Evolutionary conservation across 805 yeast genomes (phyloP).

Genomic region (Sugiyamaella chiloensis): DNA sequence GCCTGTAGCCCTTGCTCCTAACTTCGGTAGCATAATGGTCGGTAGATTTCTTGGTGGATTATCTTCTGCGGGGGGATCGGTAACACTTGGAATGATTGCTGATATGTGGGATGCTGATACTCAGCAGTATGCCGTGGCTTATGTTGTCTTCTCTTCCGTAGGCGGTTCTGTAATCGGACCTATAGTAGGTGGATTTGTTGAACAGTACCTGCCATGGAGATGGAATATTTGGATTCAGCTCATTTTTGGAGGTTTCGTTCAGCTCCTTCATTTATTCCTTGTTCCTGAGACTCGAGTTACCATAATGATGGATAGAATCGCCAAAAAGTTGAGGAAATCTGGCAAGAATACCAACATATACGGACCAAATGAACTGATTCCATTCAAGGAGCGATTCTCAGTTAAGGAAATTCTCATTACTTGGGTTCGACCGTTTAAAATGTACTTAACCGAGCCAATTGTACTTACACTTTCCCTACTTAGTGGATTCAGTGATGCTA

Average conservation of each 20-base stretch:
- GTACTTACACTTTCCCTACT: slow-evolving; percentile 39
- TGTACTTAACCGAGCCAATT: slow-evolving; percentile 40
- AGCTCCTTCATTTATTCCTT: slow-evolving; percentile 35
- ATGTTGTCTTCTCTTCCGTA: slow-evolving; percentile 52
- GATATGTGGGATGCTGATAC: slow-evolving; percentile 44
- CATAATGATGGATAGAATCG: slow-evolving; percentile 38
- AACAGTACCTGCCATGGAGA: slow-evolving; percentile 61
- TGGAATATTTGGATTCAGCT: slow-evolving; percentile 44
- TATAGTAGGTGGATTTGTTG: slow-evolving; percentile 51
- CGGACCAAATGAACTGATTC: slow-evolving; percentile 25
- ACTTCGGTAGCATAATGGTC: slow-evolving; percentile 38
- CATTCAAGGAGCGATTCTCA: slow-evolving; percentile 21
- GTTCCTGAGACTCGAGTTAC: slow-evolving; percentile 39
- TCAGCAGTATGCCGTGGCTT: slow-evolving; percentile 47
- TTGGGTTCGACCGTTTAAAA: slow-evolving; percentile 41
- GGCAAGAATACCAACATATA: slow-evolving; percentile 37
- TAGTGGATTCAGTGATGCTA: slow-evolving; percentile 42
- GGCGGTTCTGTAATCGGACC: slow-evolving; percentile 54
- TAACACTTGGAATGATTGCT: slow-evolving; percentile 52
- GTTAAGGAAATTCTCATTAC: slow-evolving; percentile 31
- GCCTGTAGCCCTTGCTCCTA: slow-evolving; percentile 42
- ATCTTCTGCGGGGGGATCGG: slow-evolving; percentile 52
- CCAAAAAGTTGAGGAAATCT: slow-evolving; percentile 35
- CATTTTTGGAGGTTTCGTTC: slow-evolving; percentile 36
- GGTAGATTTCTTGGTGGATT: slow-evolving; percentile 49